Evolutionary conservation across 2,329 filamentous ascomycete species (phyloP).

Genomic region (Venturia effusa): DNA sequence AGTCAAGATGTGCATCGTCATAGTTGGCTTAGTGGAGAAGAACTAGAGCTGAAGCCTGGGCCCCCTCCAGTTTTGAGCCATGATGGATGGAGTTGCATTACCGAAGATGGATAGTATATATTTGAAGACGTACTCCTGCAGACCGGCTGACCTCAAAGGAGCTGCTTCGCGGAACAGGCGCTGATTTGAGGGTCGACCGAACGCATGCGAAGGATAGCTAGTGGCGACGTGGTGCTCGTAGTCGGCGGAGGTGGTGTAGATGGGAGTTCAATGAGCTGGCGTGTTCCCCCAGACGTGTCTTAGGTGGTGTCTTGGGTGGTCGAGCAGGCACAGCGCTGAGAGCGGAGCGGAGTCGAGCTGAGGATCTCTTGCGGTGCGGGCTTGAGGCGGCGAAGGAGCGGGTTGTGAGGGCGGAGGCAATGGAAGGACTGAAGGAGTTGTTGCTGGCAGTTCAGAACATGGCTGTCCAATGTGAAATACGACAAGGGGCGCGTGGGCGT

Average conservation of each 20-base stretch:
- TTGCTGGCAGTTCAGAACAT: background rate
- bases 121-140: conserved; percentile 9
- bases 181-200: background rate
- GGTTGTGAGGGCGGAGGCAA: background rate
- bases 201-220: background rate
- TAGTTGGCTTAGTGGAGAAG: background rate
- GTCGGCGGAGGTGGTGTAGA: background rate
- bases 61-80: too few relatives aligned
- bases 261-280: background rate
- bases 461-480: too few relatives aligned
- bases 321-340: background rate
- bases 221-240: background rate
- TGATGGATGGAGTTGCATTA: background rate
- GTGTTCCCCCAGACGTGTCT: background rate
- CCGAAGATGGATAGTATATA: background rate
- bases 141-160: conserved; percentile 13
- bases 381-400: background rate
- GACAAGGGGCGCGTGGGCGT: too few relatives aligned
- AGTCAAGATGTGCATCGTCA: background rate
- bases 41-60: background rate
- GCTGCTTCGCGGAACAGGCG: background rate
- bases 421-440: background rate
- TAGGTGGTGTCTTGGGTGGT: background rate
- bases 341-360: background rate
- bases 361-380: background rate